These are phyloP conservation scores for Trypanosomatidae sp. DNA, from an alignment of 208 protist species.

Conservation along the genomic window DNA sequence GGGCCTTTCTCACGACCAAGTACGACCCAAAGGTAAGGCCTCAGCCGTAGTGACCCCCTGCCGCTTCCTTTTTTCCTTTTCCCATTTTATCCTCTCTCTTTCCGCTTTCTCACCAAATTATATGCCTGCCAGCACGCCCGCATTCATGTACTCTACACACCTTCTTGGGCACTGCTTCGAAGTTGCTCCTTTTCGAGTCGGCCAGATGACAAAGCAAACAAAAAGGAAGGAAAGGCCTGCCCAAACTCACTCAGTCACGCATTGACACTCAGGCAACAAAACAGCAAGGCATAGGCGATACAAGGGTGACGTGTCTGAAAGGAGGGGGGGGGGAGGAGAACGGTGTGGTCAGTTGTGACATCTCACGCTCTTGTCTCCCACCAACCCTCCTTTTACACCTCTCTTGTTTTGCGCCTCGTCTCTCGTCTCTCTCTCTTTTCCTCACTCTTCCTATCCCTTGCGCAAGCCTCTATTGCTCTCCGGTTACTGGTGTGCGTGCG, in stretches of 20 bases:
- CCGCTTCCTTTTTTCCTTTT: neutral
- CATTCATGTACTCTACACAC: neutral
- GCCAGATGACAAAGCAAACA: neutral
- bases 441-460: neutral
- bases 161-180: neutral
- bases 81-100: neutral
- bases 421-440: neutral
- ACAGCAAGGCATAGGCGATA: neutral
- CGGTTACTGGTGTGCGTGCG: neutral
- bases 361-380: neutral
- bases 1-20: conserved; percentile 43
- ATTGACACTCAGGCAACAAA: neutral
- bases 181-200: neutral
- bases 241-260: neutral
- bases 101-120: neutral
- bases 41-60: neutral
- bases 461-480: neutral
- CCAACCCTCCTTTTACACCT: neutral
- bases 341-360: neutral
- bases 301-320: neutral
- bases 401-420: neutral
- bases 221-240: neutral
- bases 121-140: neutral
- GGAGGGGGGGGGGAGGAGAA: neutral
- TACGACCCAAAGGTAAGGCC: conserved; percentile 30